phyloP scores from a whole-genome alignment of 176 grass and related monocot genomes.

The Phyllostachys edulis region DNA sequence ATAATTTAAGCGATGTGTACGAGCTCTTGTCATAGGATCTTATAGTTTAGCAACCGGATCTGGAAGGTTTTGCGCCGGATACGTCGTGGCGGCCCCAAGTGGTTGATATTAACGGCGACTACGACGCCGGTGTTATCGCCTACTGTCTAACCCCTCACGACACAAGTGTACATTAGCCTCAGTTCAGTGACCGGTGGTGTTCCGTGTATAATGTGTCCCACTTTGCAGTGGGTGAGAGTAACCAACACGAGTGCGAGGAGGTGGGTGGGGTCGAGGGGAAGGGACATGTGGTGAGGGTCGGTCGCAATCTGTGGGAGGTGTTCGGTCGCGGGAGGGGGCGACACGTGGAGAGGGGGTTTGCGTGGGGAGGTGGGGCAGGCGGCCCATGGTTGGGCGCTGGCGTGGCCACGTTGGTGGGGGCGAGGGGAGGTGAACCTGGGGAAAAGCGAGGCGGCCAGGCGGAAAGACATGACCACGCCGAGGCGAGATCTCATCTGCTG shows the following conservation, averaged over 20 bases:
- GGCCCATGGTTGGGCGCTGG: constrained; percentile 47
- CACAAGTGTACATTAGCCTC: fast-evolving
- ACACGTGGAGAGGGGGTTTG: constrained; percentile 38
- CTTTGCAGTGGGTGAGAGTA: fast-evolving
- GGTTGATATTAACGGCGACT: no score
- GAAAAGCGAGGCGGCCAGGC: constrained; percentile 17
- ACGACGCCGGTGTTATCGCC: no score
- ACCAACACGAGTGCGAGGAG: fast-evolving
- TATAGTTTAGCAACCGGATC: no score
- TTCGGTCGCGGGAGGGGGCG: constrained; percentile 36
- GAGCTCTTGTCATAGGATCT: no score
- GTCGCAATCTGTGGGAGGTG: constrained; percentile 45
- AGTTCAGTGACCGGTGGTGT: neutral
- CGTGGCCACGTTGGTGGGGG: constrained; percentile 51
- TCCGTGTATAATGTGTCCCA: fast-evolving
- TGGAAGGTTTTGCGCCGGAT: no score
- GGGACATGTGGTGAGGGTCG: constrained; percentile 38
- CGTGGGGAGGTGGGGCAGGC: neutral
- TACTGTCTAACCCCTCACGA: neutral
- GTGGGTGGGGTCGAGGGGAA: neutral
- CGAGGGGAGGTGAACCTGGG: constrained; percentile 42
- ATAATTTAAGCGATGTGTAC: no score
- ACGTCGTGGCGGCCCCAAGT: no score
- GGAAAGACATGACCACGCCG: neutral
- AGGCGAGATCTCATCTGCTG: constrained; percentile 22